Evolutionary conservation across 1,284 basidiomycete species (phyloP).

Genomic region (Ceratobasidium sp.): DNA sequence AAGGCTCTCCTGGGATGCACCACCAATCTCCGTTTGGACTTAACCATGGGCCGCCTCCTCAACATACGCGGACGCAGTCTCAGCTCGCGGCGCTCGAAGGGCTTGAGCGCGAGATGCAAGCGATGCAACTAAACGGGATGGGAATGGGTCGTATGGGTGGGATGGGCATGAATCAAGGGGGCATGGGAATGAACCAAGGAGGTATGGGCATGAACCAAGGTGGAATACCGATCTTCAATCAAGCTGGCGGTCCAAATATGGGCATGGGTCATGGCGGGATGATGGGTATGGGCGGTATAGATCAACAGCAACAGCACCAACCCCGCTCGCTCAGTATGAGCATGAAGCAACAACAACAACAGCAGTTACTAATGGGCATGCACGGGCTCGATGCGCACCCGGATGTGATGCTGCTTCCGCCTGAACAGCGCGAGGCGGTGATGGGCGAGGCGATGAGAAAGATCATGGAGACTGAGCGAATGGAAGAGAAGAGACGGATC

Average conservation of each 20-base stretch:
- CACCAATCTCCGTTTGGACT: conserved; percentile 17
- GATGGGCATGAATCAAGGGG: conserved; percentile 38
- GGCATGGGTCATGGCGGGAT: conserved; percentile 33
- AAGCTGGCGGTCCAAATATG: conserved; percentile 15
- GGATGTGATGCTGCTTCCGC: conserved; percentile 49
- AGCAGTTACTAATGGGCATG: conserved; percentile 36
- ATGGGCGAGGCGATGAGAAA: conserved; percentile 82
- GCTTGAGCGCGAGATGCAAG: conserved; percentile 57
- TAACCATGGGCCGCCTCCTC: conserved; percentile 26
- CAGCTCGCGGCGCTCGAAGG: conserved; percentile 55
- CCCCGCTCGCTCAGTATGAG: conserved; percentile 46
- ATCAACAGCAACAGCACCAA: conserved; percentile 13
- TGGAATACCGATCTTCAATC: neutral
- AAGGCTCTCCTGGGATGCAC: conserved; percentile 11
- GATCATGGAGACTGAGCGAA: conserved; percentile 85
- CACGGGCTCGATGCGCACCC: conserved; percentile 31
- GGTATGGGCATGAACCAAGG: conserved; percentile 13
- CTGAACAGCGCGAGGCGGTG: conserved; percentile 73
- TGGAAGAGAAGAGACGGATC: conserved; percentile 82
- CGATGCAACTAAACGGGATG: conserved; percentile 46
- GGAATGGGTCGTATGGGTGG: conserved; percentile 19
- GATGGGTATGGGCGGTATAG: conserved; percentile 17
- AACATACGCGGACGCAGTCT: conserved; percentile 42
- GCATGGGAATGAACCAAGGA: conserved; percentile 26
- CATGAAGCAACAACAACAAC: conserved; percentile 45